Base-by-base conservation (phyloP, 2,329 filamentous ascomycete species). In the Exophiala sp. region DNA sequence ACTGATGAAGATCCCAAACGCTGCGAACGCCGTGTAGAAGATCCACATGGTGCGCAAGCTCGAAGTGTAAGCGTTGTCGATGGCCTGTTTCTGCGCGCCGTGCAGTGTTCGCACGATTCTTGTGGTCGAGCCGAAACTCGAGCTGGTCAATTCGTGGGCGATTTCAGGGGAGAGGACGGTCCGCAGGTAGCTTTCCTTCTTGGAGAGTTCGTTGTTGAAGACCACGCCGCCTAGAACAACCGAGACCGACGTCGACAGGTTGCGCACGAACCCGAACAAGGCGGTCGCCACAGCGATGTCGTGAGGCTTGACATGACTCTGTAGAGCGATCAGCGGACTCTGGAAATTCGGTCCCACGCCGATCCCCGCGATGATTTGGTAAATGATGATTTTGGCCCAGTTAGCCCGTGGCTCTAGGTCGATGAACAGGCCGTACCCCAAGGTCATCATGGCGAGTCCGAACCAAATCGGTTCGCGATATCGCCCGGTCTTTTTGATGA, bases 401-500 rank as follows among this genome's bases (percentile, higher is more conserved):
- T 66, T 82, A 55, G 63, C 82, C 62, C 76, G 74, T 16, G 70
- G 67, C 18, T 72, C 70, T 2, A 80, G 64, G 37, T 78, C 75
- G 29, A 88, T 77, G 60, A 82, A 74, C 47, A 84, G 77, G 48
- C 84, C 85, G 39, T 79, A 79, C 2, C 85, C 85, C 7, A 88
- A 68, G 0, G 78, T 76, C 66, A 81, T 78, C 48, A 85, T 62
- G 8, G 70, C 52, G 61, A 84, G 70, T 38, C 82, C 82, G 16
- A 68, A 67, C 48, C 78, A 73, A 60, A 89, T 85, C 39, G 77
- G 67, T 10, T 75, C 70, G 18, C 75, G 76, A 66, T 86, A 87
- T 55, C 77, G 76, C 24, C 85, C 85, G 0, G 82, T 86, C 64
- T 80, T 90, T 48, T 85, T 85, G 58, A 86, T 84, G 63, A 86